Evolutionary conservation across 164 flowering plant species (phyloP).

Genomic region (Aristolochia fimbriata): DNA sequence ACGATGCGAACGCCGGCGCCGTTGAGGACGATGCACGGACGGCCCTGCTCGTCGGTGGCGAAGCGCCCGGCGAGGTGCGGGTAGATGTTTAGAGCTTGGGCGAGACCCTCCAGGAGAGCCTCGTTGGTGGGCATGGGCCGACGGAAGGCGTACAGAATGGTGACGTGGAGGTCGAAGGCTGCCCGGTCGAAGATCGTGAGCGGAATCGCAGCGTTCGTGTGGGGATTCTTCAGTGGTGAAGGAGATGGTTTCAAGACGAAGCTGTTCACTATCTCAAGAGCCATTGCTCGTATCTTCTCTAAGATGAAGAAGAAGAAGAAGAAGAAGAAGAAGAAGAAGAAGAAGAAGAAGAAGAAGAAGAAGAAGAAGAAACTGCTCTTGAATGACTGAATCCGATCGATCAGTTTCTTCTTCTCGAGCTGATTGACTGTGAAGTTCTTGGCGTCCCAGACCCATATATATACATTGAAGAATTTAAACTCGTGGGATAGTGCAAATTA

Average conservation of each 20-base stretch:
- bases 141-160: constrained; percentile 4
- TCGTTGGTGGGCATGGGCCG: constrained; percentile 8
- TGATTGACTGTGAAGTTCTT: too few relatives aligned
- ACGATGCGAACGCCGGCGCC: constrained; percentile 10
- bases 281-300: neutral
- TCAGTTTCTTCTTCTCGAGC: too few relatives aligned
- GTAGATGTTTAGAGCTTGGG: constrained; percentile 4
- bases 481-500: too few relatives aligned
- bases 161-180: constrained; percentile 9
- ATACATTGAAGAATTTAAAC: too few relatives aligned
- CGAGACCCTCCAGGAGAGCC: constrained; percentile 4
- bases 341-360: too few relatives aligned
- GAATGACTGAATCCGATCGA: too few relatives aligned
- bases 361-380: too few relatives aligned
- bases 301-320: too few relatives aligned
- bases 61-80: constrained; percentile 10
- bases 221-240: neutral
- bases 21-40: constrained; percentile 5
- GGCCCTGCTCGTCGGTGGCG: neutral
- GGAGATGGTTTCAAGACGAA: constrained; percentile 6
- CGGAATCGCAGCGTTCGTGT: neutral
- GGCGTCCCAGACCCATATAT: too few relatives aligned
- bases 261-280: constrained; percentile 3
- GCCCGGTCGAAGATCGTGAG: constrained; percentile 13
- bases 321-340: too few relatives aligned